Evolutionary conservation across 148 eudicot species (phyloP).

Genomic region (Heliosperma pusillum): DNA sequence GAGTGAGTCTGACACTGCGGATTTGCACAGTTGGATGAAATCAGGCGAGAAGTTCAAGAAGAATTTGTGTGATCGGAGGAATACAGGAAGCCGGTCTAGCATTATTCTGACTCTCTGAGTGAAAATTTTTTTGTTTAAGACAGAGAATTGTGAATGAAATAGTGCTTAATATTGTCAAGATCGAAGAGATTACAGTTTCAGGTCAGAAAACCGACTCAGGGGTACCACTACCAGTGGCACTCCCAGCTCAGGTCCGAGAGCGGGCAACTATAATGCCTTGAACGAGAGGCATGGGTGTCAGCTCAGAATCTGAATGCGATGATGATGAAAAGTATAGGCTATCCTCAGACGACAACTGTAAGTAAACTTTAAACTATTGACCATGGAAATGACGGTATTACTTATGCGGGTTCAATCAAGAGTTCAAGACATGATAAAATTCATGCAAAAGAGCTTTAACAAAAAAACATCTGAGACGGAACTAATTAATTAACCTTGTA

Average conservation of each 20-base stretch:
- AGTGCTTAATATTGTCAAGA: slow-evolving; percentile 73
- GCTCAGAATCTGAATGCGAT: slow-evolving; percentile 62
- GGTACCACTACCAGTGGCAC: slow-evolving; percentile 16
- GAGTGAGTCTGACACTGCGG: slow-evolving; percentile 70
- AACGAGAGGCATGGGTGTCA: slow-evolving; percentile 52
- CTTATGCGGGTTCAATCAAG: too few relatives aligned
- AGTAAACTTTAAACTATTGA: slow-evolving; percentile 2
- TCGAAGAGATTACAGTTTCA: slow-evolving; percentile 50
- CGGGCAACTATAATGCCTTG: slow-evolving; percentile 59
- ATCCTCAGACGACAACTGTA: neutral
- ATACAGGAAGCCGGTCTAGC: slow-evolving; percentile 34
- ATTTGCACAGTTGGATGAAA: slow-evolving; percentile 72
- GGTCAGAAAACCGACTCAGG: slow-evolving; percentile 56
- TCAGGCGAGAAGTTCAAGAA: slow-evolving; percentile 32
- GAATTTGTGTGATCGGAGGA: slow-evolving; percentile 32
- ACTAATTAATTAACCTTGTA: too few relatives aligned
- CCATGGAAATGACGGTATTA: slow-evolving; percentile 11
- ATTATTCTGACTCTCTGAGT: slow-evolving; percentile 51
- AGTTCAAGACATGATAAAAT: too few relatives aligned
- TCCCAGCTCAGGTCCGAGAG: slow-evolving; percentile 54
- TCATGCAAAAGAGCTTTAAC: too few relatives aligned
- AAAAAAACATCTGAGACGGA: too few relatives aligned
- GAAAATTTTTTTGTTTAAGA: slow-evolving; percentile 79
- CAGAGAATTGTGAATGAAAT: slow-evolving; percentile 69
- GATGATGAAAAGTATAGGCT: slow-evolving; percentile 27